Conservation (phyloP, 2,329 filamentous ascomycete genomes). For the Myriosclerotinia scirpicola region DNA sequence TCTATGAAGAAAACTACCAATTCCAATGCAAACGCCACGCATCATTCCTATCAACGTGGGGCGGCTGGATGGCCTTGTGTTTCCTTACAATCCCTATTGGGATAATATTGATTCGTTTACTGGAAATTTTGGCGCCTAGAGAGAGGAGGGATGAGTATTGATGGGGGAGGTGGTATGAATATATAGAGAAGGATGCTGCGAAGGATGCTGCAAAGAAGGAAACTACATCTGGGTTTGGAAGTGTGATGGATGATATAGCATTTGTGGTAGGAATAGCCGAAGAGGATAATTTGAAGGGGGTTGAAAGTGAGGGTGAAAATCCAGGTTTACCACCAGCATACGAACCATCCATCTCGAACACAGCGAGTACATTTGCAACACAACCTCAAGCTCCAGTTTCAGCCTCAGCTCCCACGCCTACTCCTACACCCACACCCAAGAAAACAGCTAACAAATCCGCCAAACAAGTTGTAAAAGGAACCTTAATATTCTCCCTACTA, state of each 20-base stretch:
- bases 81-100: neutral
- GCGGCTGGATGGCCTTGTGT: neutral
- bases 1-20: neutral
- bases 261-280: neutral
- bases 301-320: neutral
- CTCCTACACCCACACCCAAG: too few relatives aligned
- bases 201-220: neutral
- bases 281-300: neutral
- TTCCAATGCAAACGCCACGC: neutral
- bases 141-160: neutral
- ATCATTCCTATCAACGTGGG: neutral
- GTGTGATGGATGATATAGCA: neutral
- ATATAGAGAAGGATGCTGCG: too few relatives aligned
- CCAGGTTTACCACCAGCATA: neutral
- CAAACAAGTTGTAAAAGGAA: neutral
- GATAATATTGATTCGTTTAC: neutral
- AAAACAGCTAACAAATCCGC: neutral
- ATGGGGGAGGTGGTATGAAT: neutral
- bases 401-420: neutral
- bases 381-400: neutral
- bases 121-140: neutral
- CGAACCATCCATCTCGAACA: neutral
- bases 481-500: neutral
- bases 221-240: neutral
- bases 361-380: neutral